Evolutionary conservation across 805 yeast genomes (phyloP), one percentile per base, ranked within the genome.

Genomic region (Trichomonascus vanleenenianus): DNA sequence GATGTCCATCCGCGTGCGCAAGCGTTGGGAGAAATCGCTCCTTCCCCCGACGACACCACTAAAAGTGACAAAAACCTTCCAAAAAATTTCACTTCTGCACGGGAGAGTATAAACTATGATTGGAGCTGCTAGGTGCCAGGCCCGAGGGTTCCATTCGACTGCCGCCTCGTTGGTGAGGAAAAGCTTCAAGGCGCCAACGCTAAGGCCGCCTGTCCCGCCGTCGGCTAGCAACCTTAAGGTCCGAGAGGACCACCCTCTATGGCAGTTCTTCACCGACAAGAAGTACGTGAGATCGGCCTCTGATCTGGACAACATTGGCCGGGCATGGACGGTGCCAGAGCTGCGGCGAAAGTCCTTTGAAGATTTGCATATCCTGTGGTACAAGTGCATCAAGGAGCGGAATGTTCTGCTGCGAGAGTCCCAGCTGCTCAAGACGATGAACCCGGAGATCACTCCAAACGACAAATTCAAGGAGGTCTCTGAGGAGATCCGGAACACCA

Each of bases 341-440:
- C 75, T 93, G 56, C 79, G 98, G 62, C 75, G 94, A 50, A 93
- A 93, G 64, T 78, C 86, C 14, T 93, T 88, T 59, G 93, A 88
- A 35, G 98, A 93, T 61, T 70, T 93, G 56, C 98, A 93, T 64
- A 76, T 79, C 32, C 70, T 93, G 56, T 93, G 98, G 97, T 91
- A 86, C 62, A 73, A 83, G 38, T 79, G 89, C 54, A 66, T 91
- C 53, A 84, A 78, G 60, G 96, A 93, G 64, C 71, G 95, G 54
- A 93, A 93, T 62, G 67, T 78, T 11, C 64, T 91, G 46, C 79
- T 79, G 30, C 75, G 96, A 55, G 97, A 93, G 63, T 70, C 71
- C 45, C 79, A 82, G 51, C 71, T 85, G 53, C 73, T 75, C 47
- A 72, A 60, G 31, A 67, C 68, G 14, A 52, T 56, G 58, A 45